These are phyloP conservation scores for Nicotiana undulata DNA, from an alignment of 257 asterid genomes.

Conservation along the genomic window DNA sequence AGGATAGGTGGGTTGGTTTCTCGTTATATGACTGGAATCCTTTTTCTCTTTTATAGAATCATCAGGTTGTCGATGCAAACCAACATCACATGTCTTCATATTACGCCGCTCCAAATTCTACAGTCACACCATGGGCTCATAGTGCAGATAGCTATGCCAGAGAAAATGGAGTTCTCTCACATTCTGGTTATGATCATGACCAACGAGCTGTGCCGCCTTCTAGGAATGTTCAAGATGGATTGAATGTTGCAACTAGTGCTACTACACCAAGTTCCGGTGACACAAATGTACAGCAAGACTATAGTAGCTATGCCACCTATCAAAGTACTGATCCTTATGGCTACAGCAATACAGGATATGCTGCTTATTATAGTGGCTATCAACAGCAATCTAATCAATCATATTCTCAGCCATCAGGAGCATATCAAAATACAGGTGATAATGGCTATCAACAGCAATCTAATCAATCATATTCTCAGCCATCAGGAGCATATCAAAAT, in stretches of 20 bases:
- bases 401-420: slow-evolving; percentile 63
- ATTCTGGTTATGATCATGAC: slow-evolving; percentile 45
- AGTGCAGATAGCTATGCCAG: slow-evolving; percentile 40
- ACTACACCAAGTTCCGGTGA: slow-evolving; percentile 67
- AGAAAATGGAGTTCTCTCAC: slow-evolving; percentile 61
- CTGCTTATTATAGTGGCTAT: slow-evolving; percentile 64
- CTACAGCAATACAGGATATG: slow-evolving; percentile 55
- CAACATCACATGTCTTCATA: slow-evolving; percentile 55
- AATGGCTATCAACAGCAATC: no score
- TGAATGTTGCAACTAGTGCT: slow-evolving; percentile 35
- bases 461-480: no score
- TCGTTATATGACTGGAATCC: slow-evolving; percentile 4
- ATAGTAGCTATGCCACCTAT: slow-evolving; percentile 59
- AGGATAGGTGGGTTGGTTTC: slow-evolving; percentile 3
- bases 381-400: slow-evolving; percentile 60
- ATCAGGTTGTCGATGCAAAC: slow-evolving; percentile 39
- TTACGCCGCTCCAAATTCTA: slow-evolving; percentile 47
- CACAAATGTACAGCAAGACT: slow-evolving; percentile 52
- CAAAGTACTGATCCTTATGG: slow-evolving; percentile 69
- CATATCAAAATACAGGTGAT: slow-evolving; percentile 96
- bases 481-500: no score
- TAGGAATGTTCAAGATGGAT: slow-evolving; percentile 55
- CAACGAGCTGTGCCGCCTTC: slow-evolving; percentile 37
- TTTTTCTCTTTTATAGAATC: slow-evolving; percentile 39
- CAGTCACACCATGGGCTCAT: slow-evolving; percentile 52